phyloP scores from a whole-genome alignment of 73 alveolate genomes.

The Stentor roeselii region DNA sequence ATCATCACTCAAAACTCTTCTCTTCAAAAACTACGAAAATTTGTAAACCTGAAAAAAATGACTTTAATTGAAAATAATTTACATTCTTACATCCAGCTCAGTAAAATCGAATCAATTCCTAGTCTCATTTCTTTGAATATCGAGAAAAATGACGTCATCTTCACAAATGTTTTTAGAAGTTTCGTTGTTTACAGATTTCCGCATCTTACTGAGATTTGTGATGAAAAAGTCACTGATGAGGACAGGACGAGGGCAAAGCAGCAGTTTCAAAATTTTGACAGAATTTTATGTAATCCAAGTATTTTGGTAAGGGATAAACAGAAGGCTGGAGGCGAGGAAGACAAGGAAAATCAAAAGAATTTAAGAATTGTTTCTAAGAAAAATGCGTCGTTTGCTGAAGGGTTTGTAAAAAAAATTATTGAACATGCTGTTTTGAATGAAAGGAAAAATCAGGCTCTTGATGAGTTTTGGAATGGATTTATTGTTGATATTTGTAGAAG shows the following conservation, averaged over 20 bases:
- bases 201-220: conserved; percentile 76
- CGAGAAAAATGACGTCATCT: conserved; percentile 69
- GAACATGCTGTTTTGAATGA: conserved; percentile 30
- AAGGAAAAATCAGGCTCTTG: conserved; percentile 30
- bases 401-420: conserved; percentile 33
- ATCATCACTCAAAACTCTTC: conserved; percentile 69
- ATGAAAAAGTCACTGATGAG: conserved; percentile 66
- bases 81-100: conserved; percentile 76
- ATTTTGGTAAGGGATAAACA: conserved; percentile 26
- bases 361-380: conserved; percentile 17
- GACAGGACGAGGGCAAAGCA: conserved; percentile 80
- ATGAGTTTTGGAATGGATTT: conserved; percentile 41
- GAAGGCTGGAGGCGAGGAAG: conserved; percentile 10
- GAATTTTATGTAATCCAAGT: conserved; percentile 72
- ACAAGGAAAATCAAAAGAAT: conserved; percentile 15
- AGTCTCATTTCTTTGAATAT: conserved; percentile 61
- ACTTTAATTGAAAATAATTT: conserved; percentile 79
- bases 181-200: conserved; percentile 95
- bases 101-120: conserved; percentile 81
- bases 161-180: conserved; percentile 63
- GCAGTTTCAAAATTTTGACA: conserved; percentile 85
- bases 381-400: conserved; percentile 36
- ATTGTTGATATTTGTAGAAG: neutral
- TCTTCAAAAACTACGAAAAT: conserved; percentile 65
- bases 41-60: conserved; percentile 72